Evolutionary conservation across 2,329 filamentous ascomycete genomes (phyloP), one percentile per base, ranked within the genome.

Genomic region (Hymenoscyphus repandus): DNA sequence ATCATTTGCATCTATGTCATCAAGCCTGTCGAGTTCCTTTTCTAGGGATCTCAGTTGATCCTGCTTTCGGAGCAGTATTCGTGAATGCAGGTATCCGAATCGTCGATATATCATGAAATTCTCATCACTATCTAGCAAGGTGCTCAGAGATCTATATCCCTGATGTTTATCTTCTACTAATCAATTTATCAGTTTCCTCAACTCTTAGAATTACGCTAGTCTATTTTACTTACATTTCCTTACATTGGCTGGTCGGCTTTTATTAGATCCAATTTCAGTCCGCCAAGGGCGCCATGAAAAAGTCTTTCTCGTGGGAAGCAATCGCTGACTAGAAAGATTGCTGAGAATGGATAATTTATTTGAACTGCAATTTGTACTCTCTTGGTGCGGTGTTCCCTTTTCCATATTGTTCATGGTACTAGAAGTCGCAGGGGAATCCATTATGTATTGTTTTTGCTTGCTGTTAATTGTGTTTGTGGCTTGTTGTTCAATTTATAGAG

Each of bases 61-160:
- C 38, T 62, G 60, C 40, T 55, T 59, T 12, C 51, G 39, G 1
- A 63, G 46, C 1, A 72, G 57, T 0, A 73, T 44, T 1, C 72
- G 62, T 0, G 69, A 58, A 41, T 72, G 69, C 0, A 74, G 55
- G 38, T 65, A 70, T 2, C 70, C 70, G 41, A 73, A 74, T 1
- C 70, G 60, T 5, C 71, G 64, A 52, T 69, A 74, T 2, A 73
- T 49, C 58, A 68, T 68, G 49, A 72, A 73, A 22, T 65, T 63
- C 6, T 71, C 67, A 50, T 71, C 67, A 51, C 70, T 72, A 49
- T 72, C 67, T 0, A 70, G 58, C 48, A 73, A 72, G 1, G 65
- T 58, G 3, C 69, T 67, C 0, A 73, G 50, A n/a, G 58, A 63
- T 1, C 70, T 69, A 49, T 71, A 72, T 0, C 71, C 70, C 9